Percentiles rank a stretch among this genome's conserved stretches.
Evolutionary conservation across 345 rosid species (phyloP).

Genomic region (Barbarea vulgaris): DNA sequence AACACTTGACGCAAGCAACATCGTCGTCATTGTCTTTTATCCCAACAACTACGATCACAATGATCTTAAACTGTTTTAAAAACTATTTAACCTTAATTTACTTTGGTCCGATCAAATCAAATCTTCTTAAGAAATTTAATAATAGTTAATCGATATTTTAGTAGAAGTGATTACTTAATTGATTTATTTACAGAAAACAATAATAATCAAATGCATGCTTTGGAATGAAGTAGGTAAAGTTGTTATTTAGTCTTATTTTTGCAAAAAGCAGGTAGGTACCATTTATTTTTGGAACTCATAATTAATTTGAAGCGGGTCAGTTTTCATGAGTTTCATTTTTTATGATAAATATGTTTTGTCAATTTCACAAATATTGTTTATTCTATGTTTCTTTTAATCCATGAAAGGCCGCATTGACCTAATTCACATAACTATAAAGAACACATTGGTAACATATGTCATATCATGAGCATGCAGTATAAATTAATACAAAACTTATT

Average conservation of each 20-base stretch:
- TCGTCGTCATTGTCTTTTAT: constrained; percentile 35
- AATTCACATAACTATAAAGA: constrained; percentile 35
- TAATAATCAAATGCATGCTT: constrained; percentile 17
- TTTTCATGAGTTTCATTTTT: background rate
- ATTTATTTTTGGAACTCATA: constrained; percentile 13
- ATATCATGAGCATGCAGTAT: background rate
- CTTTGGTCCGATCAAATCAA: constrained; percentile 23
- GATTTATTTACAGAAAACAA: background rate
- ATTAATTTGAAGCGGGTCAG: constrained; percentile 17
- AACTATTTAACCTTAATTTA: background rate
- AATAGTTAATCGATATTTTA: background rate
- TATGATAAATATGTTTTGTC: background rate
- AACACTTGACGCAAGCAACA: constrained; percentile 39
- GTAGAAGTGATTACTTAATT: constrained; percentile 13
- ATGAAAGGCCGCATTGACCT: constrained; percentile 36
- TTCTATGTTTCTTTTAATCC: background rate
- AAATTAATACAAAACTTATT: background rate
- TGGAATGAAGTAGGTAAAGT: constrained; percentile 30
- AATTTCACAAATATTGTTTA: constrained; percentile 5
- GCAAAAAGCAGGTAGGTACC: constrained; percentile 31
- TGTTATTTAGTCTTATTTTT: constrained; percentile 1
- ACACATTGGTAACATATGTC: background rate
- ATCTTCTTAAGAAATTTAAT: background rate
- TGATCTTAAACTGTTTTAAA: constrained; percentile 23
- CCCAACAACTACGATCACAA: constrained; percentile 40